Base-by-base conservation (phyloP, 2,329 filamentous ascomycete species). In the Boeremia exigua region DNA sequence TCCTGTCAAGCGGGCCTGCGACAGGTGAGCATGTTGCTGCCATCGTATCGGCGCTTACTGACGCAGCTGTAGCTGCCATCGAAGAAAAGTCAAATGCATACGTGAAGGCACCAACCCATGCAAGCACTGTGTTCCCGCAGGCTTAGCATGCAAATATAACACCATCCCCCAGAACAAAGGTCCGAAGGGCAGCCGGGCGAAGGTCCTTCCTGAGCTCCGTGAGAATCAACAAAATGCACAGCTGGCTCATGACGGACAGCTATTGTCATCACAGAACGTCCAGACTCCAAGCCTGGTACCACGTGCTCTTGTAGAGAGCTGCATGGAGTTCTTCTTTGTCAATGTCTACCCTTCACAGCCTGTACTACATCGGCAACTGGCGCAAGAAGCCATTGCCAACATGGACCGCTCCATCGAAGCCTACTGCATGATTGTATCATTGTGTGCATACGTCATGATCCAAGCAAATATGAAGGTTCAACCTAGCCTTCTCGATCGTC, bases 341-440 rank as follows among this genome's bases (percentile, higher is more conserved):
- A 80, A 86, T 67, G 80, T 88, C 48, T 88, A 88, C 61, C 84
- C 85, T n/a, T 85, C 85, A 48, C 85, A 86, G 77, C 86, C 86
- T 1, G 79, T 88, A 4, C 72, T 88, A 8, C 82, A 86, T 60
- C 77, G 77, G 33, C 73, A 77, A 56, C 75, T 74, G 48, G 75
- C 80, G 49, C 84, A 84, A 67, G 82, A 86, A 39, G 78, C 78
- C 8, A 77, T 86, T 40, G 77, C 81, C 40, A 78, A 77, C 61
- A 83, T 84, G 68, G 79, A 82, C 74, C 67, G 75, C 59, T 73
- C 78, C 12, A 71, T 83, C 28, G 86, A 86, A 56, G 81, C 85
- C 5, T 82, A 87, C 49, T 86, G 84, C 66, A 79, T 85, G 45
- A 72, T 87, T 4, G 81, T 82, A 1, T 77, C 79, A 10, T 66